Evolutionary conservation across 179 eudicot species (phyloP), one percentile per base, ranked within the genome.

Genomic region (Carnegiea gigantea): DNA sequence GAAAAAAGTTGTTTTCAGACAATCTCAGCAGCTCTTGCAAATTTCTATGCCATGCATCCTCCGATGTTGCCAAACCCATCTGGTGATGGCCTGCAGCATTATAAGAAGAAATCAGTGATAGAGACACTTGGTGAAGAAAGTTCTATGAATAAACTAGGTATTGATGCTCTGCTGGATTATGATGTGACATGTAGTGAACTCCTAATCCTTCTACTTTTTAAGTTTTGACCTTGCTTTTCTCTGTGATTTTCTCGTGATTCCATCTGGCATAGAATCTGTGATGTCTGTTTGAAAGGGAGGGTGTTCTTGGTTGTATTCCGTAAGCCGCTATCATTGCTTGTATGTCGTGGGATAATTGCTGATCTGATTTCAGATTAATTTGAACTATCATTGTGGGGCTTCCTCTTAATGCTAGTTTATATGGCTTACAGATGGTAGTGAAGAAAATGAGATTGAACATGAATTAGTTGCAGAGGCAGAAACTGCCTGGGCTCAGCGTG

Each of bases 401-500:
- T 54, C 44, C 30, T 33, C 15, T 67, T 79, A 26, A 18, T 44
- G 9, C 40, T 26, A 67, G 4, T 65, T 54, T 28, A 51, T 84
- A 3, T 73, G 46, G 46, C 65, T 51, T 67, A 49, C 85, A 91
- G 93, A 77, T 80, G 79, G 71, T 60, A 83, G 46, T 83, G 86
- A 65, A 44, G 74, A 88, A 38, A 88, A 82, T 20, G 90, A 87
- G 77, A 70, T 87, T 76, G 97, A 94, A 71, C 86, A 89, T 48
- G 97, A 94, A 83, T 83, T 96, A 90, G 87, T 96, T 78, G 89
- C 90, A 71, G 98, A 93, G 88, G 99, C 99, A 68, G 93, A 96
- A 86, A 89, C 89, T 79, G 93, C 92, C 7, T 96, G 99, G 99
- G 98, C 98, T 36, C 99, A 92, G 90, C 97, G 98, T 8, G 98